A percentile compares a stretch with the other conserved stretches of the same genome.
Evolutionary conservation across 1,284 basidiomycete genomes (phyloP).

Genomic region (Cutaneotrichosporon sp.): DNA sequence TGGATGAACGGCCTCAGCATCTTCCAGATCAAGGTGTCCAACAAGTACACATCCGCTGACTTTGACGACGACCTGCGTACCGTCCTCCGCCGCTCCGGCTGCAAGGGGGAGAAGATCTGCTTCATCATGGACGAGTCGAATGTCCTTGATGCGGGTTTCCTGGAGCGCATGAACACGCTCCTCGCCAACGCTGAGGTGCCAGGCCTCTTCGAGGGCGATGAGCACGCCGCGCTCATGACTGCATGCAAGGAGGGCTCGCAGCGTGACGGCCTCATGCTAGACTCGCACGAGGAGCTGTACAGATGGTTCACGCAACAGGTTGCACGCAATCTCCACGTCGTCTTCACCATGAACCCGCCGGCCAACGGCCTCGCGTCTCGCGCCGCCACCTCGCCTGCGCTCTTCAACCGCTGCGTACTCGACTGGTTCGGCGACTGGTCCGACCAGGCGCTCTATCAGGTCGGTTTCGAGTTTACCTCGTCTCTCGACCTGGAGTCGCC

Average conservation of each 20-base stretch:
- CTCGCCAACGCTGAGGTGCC: slow-evolving; percentile 99
- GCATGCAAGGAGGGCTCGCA: slow-evolving; percentile 98
- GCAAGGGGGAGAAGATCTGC: slow-evolving; percentile 98
- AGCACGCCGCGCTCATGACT: slow-evolving; percentile 94
- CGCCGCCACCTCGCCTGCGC: slow-evolving; percentile 93
- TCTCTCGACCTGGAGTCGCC: slow-evolving; percentile 84
- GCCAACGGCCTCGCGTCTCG: slow-evolving; percentile 91
- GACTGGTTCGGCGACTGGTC: slow-evolving; percentile 99
- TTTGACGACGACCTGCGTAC: slow-evolving; percentile 96
- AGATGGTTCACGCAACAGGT: slow-evolving; percentile 97
- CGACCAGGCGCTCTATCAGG: slow-evolving; percentile 94
- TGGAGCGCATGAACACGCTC: slow-evolving; percentile 98
- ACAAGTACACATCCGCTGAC: slow-evolving; percentile 96
- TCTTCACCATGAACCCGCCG: slow-evolving; percentile 99
- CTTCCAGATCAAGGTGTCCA: slow-evolving; percentile 98
- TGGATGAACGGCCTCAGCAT: slow-evolving; percentile 99
- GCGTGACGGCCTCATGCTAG: slow-evolving; percentile 94
- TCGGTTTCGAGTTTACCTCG: slow-evolving; percentile 90
- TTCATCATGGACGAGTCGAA: slow-evolving; percentile 99
- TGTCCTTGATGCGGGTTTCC: slow-evolving; percentile 95
- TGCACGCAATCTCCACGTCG: slow-evolving; percentile 92
- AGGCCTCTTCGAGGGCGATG: slow-evolving; percentile 96
- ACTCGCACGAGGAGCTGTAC: slow-evolving; percentile 95
- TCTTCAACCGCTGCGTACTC: slow-evolving; percentile 97
- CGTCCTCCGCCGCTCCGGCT: slow-evolving; percentile 88